Base-by-base conservation (phyloP, 345 rosid genomes). In the Kernera saxatilis region DNA sequence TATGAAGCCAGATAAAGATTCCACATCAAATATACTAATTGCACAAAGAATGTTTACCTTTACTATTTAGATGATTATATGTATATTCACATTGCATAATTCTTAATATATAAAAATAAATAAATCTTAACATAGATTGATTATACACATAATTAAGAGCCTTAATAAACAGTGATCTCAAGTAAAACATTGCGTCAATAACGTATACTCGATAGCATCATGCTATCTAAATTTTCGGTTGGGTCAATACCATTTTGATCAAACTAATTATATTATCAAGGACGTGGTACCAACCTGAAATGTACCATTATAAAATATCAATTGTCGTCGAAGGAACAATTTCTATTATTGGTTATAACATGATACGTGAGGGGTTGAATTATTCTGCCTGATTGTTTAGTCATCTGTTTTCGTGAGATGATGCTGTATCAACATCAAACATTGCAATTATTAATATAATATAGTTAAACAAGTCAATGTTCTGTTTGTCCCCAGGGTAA, bases 281-380 rank as follows among this genome's bases (percentile, higher is more conserved):
- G 73, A 49, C 68, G 39, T 74, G 66, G 66, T 19, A 55, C 71
- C 71, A 48, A 27, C 66, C 67, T 56, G 25, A 73, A 32, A 64
- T 64, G 10, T 44, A 46, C 21, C 30, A 25, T 19, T 56, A 36
- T 13, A 27, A 37, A 26, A 66, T 49, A 27, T 27, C 30, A 50
- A 74, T 49, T 49, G 54, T 41, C 45, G 67, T 57, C 45, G 41
- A 73, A 56, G 33, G 41, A 57, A 66, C 30, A 48, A 1, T 39
- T 66, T 66, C 13, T 65, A 18, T 56, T 5, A 60, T 56, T 66
- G 21, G 14, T 57, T 39, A 21, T 37, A 46, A 15, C 36, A 73
- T 30, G 25, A 23, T 55, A 65, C 67, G 77, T 48, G 61, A 66
- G 15, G 37, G 44, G 44, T 39, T 49, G 59, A 39, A 56, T 46